Evolutionary conservation across 768 basidiomycete species (phyloP).

Genomic region (Fistulinella prunicolor): DNA sequence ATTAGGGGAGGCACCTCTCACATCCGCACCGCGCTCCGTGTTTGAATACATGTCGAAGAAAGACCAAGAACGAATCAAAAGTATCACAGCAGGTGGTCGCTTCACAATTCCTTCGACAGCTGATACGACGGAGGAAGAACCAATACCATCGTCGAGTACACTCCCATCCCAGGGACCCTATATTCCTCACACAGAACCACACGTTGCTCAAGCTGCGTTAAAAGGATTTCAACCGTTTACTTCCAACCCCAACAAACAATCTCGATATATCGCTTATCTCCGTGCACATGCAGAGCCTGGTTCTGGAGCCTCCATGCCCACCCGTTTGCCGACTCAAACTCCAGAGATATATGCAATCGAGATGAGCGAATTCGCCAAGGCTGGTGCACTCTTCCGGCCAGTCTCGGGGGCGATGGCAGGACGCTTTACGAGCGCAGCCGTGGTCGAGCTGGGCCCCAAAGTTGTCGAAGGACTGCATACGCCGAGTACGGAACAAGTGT

Average conservation of each 20-base stretch:
- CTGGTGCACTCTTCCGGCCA: slow-evolving; percentile 89
- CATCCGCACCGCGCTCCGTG: slow-evolving; percentile 72
- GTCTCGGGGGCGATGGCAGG: slow-evolving; percentile 90
- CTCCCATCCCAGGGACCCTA: slow-evolving; percentile 31
- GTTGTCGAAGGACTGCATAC: slow-evolving; percentile 66
- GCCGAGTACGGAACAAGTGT: slow-evolving; percentile 39
- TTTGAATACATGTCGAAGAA: slow-evolving; percentile 95
- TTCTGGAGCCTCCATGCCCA: slow-evolving; percentile 44
- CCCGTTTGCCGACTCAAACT: slow-evolving; percentile 54
- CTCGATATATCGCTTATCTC: slow-evolving; percentile 82
- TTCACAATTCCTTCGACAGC: slow-evolving; percentile 23
- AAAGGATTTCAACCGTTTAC: slow-evolving; percentile 89
- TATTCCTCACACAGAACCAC: slow-evolving; percentile 66
- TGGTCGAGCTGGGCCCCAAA: slow-evolving; percentile 64
- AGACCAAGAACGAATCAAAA: slow-evolving; percentile 80
- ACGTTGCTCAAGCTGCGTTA: slow-evolving; percentile 82
- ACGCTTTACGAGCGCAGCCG: slow-evolving; percentile 82
- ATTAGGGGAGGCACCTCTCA: slow-evolving; percentile 77
- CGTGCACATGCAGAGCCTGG: slow-evolving; percentile 59
- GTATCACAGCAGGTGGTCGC: slow-evolving; percentile 43
- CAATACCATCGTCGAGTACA: slow-evolving; percentile 14
- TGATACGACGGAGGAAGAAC: slow-evolving; percentile 24
- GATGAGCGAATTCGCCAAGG: slow-evolving; percentile 79
- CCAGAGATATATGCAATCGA: slow-evolving; percentile 77
- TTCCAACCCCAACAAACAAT: slow-evolving; percentile 72